Conservation (phyloP, 371 early-diverging fungal species). For the Rhizopus delemar region DNA sequence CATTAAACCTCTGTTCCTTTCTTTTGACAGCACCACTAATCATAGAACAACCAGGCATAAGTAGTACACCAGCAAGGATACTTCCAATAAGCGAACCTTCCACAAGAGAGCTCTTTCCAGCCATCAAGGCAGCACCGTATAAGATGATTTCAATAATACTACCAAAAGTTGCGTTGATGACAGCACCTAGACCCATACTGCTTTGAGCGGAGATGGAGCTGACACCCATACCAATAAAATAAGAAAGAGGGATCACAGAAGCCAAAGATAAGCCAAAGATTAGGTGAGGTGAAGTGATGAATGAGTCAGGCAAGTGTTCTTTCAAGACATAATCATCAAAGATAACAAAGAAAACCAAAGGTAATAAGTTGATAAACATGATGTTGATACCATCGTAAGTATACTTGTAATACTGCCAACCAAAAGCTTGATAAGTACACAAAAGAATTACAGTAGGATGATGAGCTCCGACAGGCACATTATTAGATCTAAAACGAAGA, state of each 20-base stretch:
- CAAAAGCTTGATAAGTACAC: conserved; percentile 80
- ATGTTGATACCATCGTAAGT: conserved; percentile 96
- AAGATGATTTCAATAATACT: conserved; percentile 94
- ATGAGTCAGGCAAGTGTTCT: conserved; percentile 49
- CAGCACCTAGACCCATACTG: conserved; percentile 90
- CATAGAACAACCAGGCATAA: conserved; percentile 95
- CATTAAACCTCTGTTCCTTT: conserved; percentile 93
- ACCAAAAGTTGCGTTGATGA: conserved; percentile 97
- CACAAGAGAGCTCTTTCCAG: conserved; percentile 85
- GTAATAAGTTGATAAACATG: conserved; percentile 89
- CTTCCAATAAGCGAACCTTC: conserved; percentile 94
- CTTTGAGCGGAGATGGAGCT: conserved; percentile 94
- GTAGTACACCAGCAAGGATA: conserved; percentile 83
- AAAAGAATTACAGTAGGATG: conserved; percentile 66
- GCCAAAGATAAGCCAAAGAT: conserved; percentile 80
- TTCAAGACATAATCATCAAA: conserved; percentile 78
- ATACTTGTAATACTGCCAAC: conserved; percentile 88
- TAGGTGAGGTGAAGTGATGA: conserved; percentile 64
- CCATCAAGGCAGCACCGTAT: conserved; percentile 84
- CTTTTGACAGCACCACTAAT: conserved; percentile 87
- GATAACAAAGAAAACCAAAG: conserved; percentile 78
- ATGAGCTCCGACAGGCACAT: conserved; percentile 30
- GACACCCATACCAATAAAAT: conserved; percentile 96
- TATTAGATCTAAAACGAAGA: conserved; percentile 70
- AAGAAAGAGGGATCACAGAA: conserved; percentile 89